A percentile compares a stretch with the other conserved stretches of the same genome.
Conservation (phyloP, 2,329 filamentous ascomycete genomes). For the Macrophomina pseudophaseolina region DNA sequence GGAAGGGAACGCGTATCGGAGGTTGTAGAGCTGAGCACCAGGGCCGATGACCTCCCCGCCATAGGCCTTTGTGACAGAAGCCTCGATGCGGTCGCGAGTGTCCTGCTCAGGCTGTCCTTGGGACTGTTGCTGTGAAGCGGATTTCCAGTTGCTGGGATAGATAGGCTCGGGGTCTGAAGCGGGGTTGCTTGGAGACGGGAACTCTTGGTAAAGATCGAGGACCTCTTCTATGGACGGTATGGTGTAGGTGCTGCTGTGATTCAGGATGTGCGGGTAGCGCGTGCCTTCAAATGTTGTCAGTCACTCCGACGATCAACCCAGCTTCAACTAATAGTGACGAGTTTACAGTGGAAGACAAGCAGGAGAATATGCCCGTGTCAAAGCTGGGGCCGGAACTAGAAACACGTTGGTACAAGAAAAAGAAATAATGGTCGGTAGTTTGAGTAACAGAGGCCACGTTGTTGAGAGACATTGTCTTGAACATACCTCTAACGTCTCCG, state of each 20-base stretch:
- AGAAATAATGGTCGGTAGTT: background rate
- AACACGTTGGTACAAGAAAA: background rate
- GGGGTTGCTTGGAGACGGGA: background rate
- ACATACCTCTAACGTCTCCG: constrained; percentile 16
- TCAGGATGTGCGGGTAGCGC: constrained; percentile 24
- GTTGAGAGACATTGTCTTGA: background rate
- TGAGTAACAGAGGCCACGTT: background rate
- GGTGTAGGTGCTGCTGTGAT: constrained; percentile 2
- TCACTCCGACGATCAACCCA: background rate
- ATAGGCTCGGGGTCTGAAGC: background rate
- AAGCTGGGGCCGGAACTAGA: background rate
- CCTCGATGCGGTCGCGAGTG: background rate
- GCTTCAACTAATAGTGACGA: background rate
- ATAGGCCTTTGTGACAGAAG: background rate
- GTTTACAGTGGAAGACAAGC: background rate
- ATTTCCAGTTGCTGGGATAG: background rate
- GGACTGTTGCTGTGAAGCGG: background rate
- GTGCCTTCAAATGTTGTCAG: background rate
- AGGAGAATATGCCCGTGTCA: background rate
- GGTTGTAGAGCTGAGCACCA: constrained; percentile 5
- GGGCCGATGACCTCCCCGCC: background rate
- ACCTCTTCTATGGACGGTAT: constrained; percentile 25
- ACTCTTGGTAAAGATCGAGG: background rate
- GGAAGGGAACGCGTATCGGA: background rate
- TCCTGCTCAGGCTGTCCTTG: background rate